phyloP scores from a whole-genome alignment of 148 eudicot species.

The Polygonum aviculare region DNA sequence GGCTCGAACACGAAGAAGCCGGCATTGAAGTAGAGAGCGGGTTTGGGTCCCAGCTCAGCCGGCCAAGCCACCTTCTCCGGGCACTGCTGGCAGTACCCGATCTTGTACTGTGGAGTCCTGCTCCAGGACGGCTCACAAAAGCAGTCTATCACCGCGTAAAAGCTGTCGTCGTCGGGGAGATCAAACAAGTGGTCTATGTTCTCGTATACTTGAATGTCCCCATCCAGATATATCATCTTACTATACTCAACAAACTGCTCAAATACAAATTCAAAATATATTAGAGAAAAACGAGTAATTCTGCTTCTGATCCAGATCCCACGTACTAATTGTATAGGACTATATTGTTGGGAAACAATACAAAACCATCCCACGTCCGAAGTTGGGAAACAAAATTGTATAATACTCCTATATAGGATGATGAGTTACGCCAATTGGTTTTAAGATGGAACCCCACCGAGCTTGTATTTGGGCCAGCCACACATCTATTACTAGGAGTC shows the following conservation, averaged over 20 bases:
- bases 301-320: too few species aligned
- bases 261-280: background rate
- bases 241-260: slow-evolving; percentile 35
- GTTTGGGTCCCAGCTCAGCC: slow-evolving; percentile 25
- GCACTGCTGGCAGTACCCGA: slow-evolving; percentile 39
- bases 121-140: slow-evolving; percentile 37
- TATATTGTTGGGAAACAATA: too few species aligned
- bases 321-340: too few species aligned
- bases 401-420: too few species aligned
- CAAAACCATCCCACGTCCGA: too few species aligned
- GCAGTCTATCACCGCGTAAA: slow-evolving; percentile 35
- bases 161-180: slow-evolving; percentile 29
- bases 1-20: slow-evolving; percentile 38
- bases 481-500: too few species aligned
- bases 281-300: too few species aligned
- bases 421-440: too few species aligned
- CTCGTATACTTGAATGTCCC: slow-evolving; percentile 35
- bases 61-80: slow-evolving; percentile 37
- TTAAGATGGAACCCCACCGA: too few species aligned
- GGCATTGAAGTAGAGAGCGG: slow-evolving; percentile 32
- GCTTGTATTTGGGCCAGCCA: too few species aligned
- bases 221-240: slow-evolving; percentile 34
- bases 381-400: too few species aligned
- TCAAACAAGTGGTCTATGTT: slow-evolving; percentile 41
- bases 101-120: slow-evolving; percentile 26